Evolutionary conservation across 2,329 filamentous ascomycete genomes (phyloP).

Genomic region (Kalmusia sp.): DNA sequence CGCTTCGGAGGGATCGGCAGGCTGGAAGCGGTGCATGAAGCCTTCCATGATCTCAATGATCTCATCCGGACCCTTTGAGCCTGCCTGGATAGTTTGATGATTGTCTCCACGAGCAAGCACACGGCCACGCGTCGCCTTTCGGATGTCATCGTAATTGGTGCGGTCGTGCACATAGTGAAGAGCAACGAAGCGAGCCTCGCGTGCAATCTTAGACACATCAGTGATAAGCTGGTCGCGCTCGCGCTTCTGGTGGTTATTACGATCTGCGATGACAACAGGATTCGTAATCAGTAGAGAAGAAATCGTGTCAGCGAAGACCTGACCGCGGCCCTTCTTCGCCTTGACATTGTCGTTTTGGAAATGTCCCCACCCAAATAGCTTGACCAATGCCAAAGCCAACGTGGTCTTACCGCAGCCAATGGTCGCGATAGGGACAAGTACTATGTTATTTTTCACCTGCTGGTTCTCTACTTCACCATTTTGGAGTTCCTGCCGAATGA

Average conservation of each 20-base stretch:
- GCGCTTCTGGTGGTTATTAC: slow-evolving; percentile 90
- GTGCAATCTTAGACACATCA: slow-evolving; percentile 71
- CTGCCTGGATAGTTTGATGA: slow-evolving; percentile 94
- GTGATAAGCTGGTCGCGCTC: slow-evolving; percentile 88
- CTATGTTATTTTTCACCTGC: slow-evolving; percentile 70
- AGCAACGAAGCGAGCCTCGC: slow-evolving; percentile 76
- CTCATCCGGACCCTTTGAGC: slow-evolving; percentile 73
- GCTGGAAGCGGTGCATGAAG: slow-evolving; percentile 86
- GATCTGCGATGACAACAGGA: slow-evolving; percentile 84
- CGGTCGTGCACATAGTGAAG: slow-evolving; percentile 85
- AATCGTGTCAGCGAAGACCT: slow-evolving; percentile 77
- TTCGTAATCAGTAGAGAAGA: slow-evolving; percentile 68
- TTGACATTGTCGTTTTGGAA: slow-evolving; percentile 97
- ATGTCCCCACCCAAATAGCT: slow-evolving; percentile 90
- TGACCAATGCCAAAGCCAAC: slow-evolving; percentile 78
- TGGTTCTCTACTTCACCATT: slow-evolving; percentile 58
- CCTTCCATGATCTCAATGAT: slow-evolving; percentile 93
- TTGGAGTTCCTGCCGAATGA: slow-evolving; percentile 76
- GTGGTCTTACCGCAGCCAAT: slow-evolving; percentile 98
- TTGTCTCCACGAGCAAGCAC: slow-evolving; percentile 90
- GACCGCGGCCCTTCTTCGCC: slow-evolving; percentile 75
- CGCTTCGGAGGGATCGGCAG: slow-evolving; percentile 67
- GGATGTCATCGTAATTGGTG: slow-evolving; percentile 72
- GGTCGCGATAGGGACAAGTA: slow-evolving; percentile 90
- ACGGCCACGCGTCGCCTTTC: slow-evolving; percentile 75